Percentiles rank a stretch among this genome's conserved stretches.
Evolutionary conservation across 306 rosid species (phyloP).

Genomic region (Luffa acutangula): DNA sequence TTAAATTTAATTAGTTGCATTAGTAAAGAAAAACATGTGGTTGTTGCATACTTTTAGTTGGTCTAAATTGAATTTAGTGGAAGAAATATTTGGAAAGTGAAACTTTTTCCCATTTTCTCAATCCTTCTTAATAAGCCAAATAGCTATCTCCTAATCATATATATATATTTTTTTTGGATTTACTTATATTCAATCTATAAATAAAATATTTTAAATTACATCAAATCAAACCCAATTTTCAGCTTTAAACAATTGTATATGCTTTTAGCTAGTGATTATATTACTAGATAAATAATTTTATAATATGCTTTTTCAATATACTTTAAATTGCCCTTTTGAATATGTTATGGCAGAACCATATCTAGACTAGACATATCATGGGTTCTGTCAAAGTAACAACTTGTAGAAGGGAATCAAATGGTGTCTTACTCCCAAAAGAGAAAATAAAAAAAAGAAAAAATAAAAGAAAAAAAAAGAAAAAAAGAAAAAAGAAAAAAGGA

Average conservation of each 20-base stretch:
- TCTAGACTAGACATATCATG: background rate
- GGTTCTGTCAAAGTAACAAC: background rate
- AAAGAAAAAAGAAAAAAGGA: background rate
- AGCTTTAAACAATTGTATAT: background rate
- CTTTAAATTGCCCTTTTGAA: background rate
- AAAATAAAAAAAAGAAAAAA: background rate
- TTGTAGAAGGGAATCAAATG: slow-evolving; percentile 1
- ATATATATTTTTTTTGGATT: background rate
- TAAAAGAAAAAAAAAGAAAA: background rate
- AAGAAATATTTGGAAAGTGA: background rate
- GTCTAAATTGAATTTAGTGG: background rate
- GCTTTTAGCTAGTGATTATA: background rate
- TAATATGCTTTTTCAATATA: background rate
- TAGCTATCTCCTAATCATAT: background rate
- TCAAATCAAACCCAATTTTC: background rate
- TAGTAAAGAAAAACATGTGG: background rate
- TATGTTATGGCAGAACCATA: background rate
- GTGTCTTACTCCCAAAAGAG: slow-evolving; percentile 1
- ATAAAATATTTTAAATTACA: background rate
- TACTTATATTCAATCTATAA: background rate
- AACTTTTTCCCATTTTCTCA: background rate
- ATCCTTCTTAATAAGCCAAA: background rate
- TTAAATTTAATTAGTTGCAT: background rate
- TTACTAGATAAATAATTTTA: background rate
- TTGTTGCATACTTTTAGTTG: background rate